These are phyloP conservation scores for Camellia lanceoleosa DNA, from an alignment of 148 eudicot species.

Conservation along the genomic window DNA sequence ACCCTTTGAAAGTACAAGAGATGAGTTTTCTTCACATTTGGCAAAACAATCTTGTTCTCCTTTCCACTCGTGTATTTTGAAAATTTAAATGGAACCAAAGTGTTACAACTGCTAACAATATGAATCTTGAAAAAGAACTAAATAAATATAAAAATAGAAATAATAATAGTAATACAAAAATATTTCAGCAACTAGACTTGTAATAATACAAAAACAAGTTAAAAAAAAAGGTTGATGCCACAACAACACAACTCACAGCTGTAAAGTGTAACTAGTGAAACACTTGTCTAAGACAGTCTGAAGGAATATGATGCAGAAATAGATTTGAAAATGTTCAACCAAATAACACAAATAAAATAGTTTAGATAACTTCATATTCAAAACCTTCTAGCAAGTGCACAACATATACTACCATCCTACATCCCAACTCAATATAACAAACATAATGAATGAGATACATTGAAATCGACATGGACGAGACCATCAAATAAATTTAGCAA, in stretches of 20 bases:
- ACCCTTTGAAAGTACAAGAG: slow-evolving; percentile 37
- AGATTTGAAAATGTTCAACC: neutral
- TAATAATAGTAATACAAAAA: neutral
- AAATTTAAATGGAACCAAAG: slow-evolving; percentile 47
- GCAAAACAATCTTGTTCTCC: slow-evolving; percentile 41
- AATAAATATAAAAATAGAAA: neutral
- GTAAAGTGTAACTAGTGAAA: neutral
- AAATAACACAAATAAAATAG: neutral
- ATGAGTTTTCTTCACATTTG: slow-evolving; percentile 50
- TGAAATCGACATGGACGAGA: neutral
- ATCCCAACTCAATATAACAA: neutral
- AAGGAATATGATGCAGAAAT: slow-evolving; percentile 7
- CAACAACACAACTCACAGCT: neutral
- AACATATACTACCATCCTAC: neutral
- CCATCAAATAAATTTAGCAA: neutral
- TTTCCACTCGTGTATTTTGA: slow-evolving; percentile 48
- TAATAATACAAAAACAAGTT: neutral
- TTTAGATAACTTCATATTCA: neutral
- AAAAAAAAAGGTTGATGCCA: slow-evolving; percentile 3
- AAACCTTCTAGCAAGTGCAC: neutral
- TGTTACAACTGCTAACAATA: slow-evolving; percentile 42
- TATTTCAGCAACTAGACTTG: neutral
- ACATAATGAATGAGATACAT: neutral
- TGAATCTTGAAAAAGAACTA: slow-evolving; percentile 25
- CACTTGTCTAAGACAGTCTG: too few relatives aligned